These are phyloP conservation scores for Boechera divaricarpa DNA, from an alignment of 345 rosid species.

Conservation along the genomic window DNA sequence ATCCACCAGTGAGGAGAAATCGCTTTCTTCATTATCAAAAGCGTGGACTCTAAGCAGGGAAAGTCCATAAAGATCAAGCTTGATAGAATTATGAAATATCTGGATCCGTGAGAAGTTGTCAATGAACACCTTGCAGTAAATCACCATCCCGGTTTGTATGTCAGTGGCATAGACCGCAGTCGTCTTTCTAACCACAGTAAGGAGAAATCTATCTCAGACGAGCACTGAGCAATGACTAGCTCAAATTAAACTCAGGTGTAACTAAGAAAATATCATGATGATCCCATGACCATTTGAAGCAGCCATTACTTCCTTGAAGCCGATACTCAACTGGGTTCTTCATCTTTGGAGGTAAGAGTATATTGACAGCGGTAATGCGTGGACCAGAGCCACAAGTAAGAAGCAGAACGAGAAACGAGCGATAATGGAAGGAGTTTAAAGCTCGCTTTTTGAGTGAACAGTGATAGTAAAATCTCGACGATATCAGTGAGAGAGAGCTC, in stretches of 20 bases:
- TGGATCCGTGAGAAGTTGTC: slow-evolving; percentile 87
- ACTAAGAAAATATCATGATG: slow-evolving; percentile 88
- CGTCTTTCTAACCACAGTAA: slow-evolving; percentile 75
- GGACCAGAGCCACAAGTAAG: slow-evolving; percentile 59
- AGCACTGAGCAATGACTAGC: slow-evolving; percentile 78
- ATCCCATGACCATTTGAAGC: slow-evolving; percentile 99
- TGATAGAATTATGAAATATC: slow-evolving; percentile 90
- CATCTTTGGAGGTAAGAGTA: slow-evolving; percentile 91
- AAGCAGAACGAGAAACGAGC: too few species aligned
- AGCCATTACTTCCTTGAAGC: slow-evolving; percentile 95
- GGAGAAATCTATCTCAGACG: slow-evolving; percentile 76
- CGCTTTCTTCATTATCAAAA: slow-evolving; percentile 83
- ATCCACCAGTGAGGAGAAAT: slow-evolving; percentile 86
- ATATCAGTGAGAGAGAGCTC: too few species aligned
- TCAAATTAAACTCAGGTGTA: slow-evolving; percentile 77
- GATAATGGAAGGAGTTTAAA: too few species aligned
- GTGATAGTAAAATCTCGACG: too few species aligned
- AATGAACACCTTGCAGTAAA: slow-evolving; percentile 95
- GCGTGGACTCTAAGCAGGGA: slow-evolving; percentile 93
- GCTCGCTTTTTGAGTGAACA: too few species aligned
- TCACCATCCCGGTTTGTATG: slow-evolving; percentile 70
- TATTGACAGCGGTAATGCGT: slow-evolving; percentile 87
- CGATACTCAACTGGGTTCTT: slow-evolving; percentile 88
- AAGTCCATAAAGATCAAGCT: slow-evolving; percentile 94
- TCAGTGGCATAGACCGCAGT: slow-evolving; percentile 95